Evolutionary conservation across 495 filamentous ascomycete genomes (phyloP), one percentile per base, ranked within the genome.

Genomic region (Lichina pygmaea): DNA sequence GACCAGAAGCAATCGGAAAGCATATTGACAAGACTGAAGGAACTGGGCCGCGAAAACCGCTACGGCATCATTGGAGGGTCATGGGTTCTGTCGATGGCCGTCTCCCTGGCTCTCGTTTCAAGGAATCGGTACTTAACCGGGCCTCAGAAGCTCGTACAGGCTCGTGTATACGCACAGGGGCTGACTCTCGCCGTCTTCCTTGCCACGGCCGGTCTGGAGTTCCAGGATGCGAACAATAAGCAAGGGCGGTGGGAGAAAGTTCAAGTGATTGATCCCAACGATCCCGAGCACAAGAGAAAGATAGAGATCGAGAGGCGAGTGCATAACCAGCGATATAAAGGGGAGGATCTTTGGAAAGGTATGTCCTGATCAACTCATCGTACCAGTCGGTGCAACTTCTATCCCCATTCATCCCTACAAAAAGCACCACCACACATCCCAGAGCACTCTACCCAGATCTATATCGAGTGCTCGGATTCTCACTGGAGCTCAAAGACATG

Each of bases 161-260:
- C 91, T 8, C 75, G 89, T 67, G 78, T 97, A 49, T 95, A 95
- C 62, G 89, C 89, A n/a, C 89, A 97, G 64, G 85, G 84, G 12
- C 62, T 93, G 53, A 94, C 89, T 43, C 62, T 97, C 13, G 81
- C 79, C 55, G 82, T 95, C 44, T 62, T 97, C 48, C 65, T 93
- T 53, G 83, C 81, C 33, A 80, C 73, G 47, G 86, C 91, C 37
- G 83, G 73, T 13, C 79, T 95, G 55, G 89, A 97, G 75, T 77
- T 85, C 32, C 70, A 69, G 6, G 89, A 97, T 58, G 77, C 79
- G 46, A 70, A 67, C 49, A 69, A 67, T 51, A 82, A 78, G 13
- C 71, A 71, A 55, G 85, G 86, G 53, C 70, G 74, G 55, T 82
- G 72, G 70, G 72, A 75, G 66, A 79, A 71, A 41, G 65, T 82